Percentiles rank a stretch among this genome's conserved stretches.
Evolutionary conservation across 225 moss, liverwort and hornwort genomes (phyloP).

Genomic region (Polytrichum commune): DNA sequence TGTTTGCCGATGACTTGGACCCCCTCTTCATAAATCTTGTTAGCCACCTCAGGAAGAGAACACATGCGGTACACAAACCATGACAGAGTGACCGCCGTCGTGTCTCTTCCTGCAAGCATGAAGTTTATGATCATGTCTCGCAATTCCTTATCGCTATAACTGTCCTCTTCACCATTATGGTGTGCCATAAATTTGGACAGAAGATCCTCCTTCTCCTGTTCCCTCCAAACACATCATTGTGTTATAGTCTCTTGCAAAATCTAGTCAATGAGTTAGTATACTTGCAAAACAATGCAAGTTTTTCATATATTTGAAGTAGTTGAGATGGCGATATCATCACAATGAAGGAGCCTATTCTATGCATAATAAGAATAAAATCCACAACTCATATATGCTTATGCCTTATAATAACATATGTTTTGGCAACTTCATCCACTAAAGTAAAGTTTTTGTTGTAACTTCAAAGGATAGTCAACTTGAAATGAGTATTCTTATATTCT

Average conservation of each 20-base stretch:
- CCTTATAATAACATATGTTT: no score
- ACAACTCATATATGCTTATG: no score
- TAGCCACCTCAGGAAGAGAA: conserved; percentile 52
- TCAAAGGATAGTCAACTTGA: no score
- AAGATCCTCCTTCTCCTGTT: conserved; percentile 55
- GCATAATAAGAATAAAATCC: no score
- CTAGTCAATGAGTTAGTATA: background rate
- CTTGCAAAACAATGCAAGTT: background rate
- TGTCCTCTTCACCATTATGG: conserved; percentile 21
- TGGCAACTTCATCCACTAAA: no score
- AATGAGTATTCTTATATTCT: background rate
- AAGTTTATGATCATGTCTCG: conserved; percentile 74
- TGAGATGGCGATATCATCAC: background rate
- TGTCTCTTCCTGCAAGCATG: conserved; percentile 87
- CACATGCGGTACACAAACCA: conserved; percentile 69
- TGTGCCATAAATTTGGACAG: conserved; percentile 74
- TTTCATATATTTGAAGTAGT: background rate
- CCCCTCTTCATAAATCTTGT: conserved; percentile 64
- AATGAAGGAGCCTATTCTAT: background rate
- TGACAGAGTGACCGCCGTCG: conserved; percentile 71
- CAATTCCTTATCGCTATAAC: conserved; percentile 51
- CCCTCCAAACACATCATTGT: background rate
- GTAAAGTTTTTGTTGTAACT: no score
- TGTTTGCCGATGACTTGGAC: conserved; percentile 37
- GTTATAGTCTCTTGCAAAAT: background rate